Evolutionary conservation across 23 red algal species (phyloP).

Genomic region (Gracilariopsis chorda): DNA sequence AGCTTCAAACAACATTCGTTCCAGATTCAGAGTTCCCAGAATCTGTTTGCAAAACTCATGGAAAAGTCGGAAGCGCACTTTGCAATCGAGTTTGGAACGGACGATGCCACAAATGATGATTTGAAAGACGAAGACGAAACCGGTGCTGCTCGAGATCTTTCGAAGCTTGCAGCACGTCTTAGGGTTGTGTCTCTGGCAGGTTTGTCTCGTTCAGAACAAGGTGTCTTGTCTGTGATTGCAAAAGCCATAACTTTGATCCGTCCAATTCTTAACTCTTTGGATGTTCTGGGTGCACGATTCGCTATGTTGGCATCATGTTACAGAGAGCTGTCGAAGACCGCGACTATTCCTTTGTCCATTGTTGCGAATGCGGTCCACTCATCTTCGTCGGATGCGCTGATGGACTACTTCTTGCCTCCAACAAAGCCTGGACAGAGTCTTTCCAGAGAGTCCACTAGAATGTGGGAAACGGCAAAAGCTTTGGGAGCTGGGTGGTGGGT

Average conservation of each 20-base stretch:
- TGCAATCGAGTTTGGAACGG: not conserved
- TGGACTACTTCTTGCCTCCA: constrained; percentile 43
- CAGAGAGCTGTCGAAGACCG: constrained; percentile 15
- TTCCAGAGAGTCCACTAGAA: not conserved
- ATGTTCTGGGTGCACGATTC: constrained; percentile 34
- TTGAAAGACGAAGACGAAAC: not conserved
- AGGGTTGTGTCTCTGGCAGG: constrained; percentile 20
- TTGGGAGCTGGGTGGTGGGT: constrained; percentile 78
- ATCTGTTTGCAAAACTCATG: constrained; percentile 37
- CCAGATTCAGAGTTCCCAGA: not conserved
- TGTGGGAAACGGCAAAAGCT: constrained; percentile 40
- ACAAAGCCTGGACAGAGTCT: not conserved
- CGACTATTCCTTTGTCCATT: constrained; percentile 7
- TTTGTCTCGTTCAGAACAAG: constrained; percentile 43
- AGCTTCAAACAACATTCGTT: constrained; percentile 1
- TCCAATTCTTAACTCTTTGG: constrained; percentile 31
- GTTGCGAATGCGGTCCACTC: constrained; percentile 69
- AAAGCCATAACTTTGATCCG: constrained; percentile 7
- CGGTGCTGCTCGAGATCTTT: not conserved
- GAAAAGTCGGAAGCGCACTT: constrained; percentile 41
- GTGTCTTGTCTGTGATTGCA: constrained; percentile 32
- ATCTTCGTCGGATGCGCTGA: constrained; percentile 60
- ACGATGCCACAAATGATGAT: not conserved
- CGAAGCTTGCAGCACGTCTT: constrained; percentile 32
- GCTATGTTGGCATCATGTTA: constrained; percentile 44